Conservation (phyloP, 2,329 filamentous ascomycete genomes). For the Metarhizium rileyi region DNA sequence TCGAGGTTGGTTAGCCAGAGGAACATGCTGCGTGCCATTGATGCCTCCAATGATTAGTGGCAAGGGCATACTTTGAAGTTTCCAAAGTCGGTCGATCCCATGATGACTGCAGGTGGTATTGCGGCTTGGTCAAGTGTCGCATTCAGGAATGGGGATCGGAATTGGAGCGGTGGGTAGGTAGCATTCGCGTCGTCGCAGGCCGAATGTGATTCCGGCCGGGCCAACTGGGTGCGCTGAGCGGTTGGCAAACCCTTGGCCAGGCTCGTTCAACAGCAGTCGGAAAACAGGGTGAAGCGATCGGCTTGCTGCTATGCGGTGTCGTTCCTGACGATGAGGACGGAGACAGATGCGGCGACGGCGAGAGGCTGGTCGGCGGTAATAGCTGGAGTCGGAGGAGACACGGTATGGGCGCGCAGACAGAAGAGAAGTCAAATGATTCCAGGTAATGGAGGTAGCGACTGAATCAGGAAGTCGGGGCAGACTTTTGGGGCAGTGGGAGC, state of each 20-base stretch:
- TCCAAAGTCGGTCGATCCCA: slow-evolving; percentile 53
- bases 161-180: slow-evolving; percentile 1
- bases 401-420: neutral
- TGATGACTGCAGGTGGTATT: slow-evolving; percentile 26
- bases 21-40: neutral
- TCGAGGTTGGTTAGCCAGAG: slow-evolving; percentile 17
- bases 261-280: neutral
- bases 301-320: neutral
- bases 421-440: neutral
- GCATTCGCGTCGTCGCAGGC: neutral
- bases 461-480: neutral
- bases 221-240: slow-evolving; percentile 12
- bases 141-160: slow-evolving; percentile 1
- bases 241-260: slow-evolving; percentile 2
- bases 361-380: neutral
- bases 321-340: neutral
- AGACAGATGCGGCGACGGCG: neutral
- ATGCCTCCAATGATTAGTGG: neutral
- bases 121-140: slow-evolving; percentile 5
- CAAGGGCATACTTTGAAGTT: slow-evolving; percentile 44
- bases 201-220: neutral
- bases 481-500: neutral
- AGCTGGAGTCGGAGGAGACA: neutral
- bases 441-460: neutral
- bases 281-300: neutral